Evolutionary conservation across 345 rosid species (phyloP).

Genomic region (Populus ilicifolia): DNA sequence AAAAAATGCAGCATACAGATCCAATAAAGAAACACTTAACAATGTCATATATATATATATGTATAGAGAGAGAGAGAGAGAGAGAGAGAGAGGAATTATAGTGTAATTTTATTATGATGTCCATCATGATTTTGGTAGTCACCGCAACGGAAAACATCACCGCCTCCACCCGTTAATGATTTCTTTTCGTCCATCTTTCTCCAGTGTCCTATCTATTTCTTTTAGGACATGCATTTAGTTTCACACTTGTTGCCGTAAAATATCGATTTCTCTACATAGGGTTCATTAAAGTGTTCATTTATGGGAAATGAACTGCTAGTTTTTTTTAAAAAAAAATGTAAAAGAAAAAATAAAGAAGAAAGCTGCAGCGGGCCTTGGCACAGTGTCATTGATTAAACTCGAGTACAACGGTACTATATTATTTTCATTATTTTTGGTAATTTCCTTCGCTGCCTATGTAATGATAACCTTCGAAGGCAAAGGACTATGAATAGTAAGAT

Average conservation of each 20-base stretch:
- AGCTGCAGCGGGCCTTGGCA: neutral
- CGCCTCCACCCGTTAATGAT: slow-evolving; percentile 8
- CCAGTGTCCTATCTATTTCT: neutral
- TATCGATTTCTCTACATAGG: neutral
- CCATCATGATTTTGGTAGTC: neutral
- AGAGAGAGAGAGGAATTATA: neutral
- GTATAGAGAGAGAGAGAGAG: too few relatives aligned
- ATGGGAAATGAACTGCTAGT: slow-evolving; percentile 14
- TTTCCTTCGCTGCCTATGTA: neutral
- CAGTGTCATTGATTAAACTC: neutral
- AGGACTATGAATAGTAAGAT: slow-evolving; percentile 1
- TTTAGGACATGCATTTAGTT: slow-evolving; percentile 2
- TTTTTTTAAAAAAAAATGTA: too few relatives aligned
- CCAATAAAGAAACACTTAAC: slow-evolving; percentile 2
- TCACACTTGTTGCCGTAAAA: neutral
- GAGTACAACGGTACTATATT: neutral
- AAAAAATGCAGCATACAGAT: slow-evolving; percentile 10
- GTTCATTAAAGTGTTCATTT: slow-evolving; percentile 4
- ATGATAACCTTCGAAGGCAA: neutral
- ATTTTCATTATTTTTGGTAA: too few relatives aligned
- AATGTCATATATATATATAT: slow-evolving; percentile 2
- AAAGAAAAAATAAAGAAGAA: too few relatives aligned
- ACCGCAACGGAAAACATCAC: slow-evolving; percentile 29
- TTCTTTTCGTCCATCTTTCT: neutral
- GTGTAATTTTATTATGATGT: neutral